These are phyloP conservation scores for Serendipita sp. DNA, from an alignment of 1,284 basidiomycete species.

Conservation along the genomic window DNA sequence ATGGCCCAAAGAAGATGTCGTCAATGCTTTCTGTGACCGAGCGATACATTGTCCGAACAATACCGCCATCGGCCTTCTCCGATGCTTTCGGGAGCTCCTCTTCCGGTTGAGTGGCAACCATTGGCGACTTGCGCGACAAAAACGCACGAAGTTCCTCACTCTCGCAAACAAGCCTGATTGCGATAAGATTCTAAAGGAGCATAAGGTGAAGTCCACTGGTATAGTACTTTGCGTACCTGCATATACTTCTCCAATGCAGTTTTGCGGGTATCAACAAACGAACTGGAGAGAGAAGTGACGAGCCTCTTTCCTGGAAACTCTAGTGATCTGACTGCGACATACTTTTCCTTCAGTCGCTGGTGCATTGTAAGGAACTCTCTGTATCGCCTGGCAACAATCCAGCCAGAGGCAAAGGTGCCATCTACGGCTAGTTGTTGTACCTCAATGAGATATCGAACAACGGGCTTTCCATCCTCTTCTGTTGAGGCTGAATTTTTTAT, in stretches of 20 bases:
- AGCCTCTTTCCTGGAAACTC: constrained; percentile 88
- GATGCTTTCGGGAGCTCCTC: background rate
- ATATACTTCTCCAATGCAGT: constrained; percentile 76
- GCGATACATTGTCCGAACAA: constrained; percentile 74
- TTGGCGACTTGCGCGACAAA: constrained; percentile 71
- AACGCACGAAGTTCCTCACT: constrained; percentile 74
- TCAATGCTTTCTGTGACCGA: constrained; percentile 85
- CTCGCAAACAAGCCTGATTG: constrained; percentile 64
- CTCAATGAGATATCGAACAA: constrained; percentile 86
- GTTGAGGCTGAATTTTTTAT: constrained; percentile 66
- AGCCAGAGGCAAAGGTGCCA: constrained; percentile 63
- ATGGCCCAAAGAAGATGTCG: constrained; percentile 83
- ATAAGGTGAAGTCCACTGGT: background rate
- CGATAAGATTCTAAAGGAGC: constrained; percentile 46
- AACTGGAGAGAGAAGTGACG: constrained; percentile 65
- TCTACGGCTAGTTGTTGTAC: constrained; percentile 73
- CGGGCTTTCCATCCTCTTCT: constrained; percentile 74
- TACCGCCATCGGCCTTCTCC: constrained; percentile 14
- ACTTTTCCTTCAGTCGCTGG: constrained; percentile 64
- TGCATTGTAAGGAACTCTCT: constrained; percentile 90
- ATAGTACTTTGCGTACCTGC: constrained; percentile 41
- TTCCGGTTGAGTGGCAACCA: constrained; percentile 29
- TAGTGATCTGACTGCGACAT: constrained; percentile 47
- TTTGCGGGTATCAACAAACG: constrained; percentile 71
- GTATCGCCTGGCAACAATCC: constrained; percentile 85